A percentile compares a stretch with the other conserved stretches of the same genome.
Evolutionary conservation across 2,329 filamentous ascomycete species (phyloP).

Genomic region (Cladosporium sp.): DNA sequence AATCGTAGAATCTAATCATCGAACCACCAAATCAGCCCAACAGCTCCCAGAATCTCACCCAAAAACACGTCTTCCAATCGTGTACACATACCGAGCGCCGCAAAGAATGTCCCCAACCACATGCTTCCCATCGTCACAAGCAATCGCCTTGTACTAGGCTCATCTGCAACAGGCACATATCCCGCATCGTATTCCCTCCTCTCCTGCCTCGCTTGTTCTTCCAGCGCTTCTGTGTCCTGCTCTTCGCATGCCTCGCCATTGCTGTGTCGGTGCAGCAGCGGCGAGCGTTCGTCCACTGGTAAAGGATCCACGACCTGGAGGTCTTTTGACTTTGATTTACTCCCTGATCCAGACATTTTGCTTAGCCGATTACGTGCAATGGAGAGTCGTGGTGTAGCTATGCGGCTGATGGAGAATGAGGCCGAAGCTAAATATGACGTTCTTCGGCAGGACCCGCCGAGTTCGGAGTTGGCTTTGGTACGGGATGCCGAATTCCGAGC

Average conservation of each 20-base stretch:
- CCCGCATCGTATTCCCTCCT: conserved; percentile 34
- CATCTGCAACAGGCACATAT: conserved; percentile 38
- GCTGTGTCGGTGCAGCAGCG: conserved; percentile 23
- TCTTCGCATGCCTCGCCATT: conserved; percentile 20
- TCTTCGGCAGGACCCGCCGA: conserved; percentile 9
- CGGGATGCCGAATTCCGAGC: conserved; percentile 1
- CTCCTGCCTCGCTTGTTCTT: conserved; percentile 36
- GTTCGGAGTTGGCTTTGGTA: conserved; percentile 7
- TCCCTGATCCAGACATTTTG: not conserved
- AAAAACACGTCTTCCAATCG: not conserved
- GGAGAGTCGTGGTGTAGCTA: not conserved
- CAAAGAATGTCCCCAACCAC: conserved; percentile 58
- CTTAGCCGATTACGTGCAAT: not conserved
- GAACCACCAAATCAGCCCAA: not conserved
- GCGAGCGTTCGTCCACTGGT: conserved; percentile 26
- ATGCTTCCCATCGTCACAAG: conserved; percentile 51
- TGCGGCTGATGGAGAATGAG: not conserved
- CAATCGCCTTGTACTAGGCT: conserved; percentile 49
- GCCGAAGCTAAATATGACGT: conserved; percentile 11
- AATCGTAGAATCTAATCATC: conserved; percentile 67
- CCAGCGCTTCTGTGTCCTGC: conserved; percentile 25
- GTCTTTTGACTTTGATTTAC: not conserved
- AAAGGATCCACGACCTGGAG: conserved; percentile 20
- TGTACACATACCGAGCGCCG: conserved; percentile 49
- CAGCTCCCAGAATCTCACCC: not conserved